These are phyloP conservation scores for Trichoderma breve DNA, from an alignment of 2,329 filamentous ascomycete species.

Conservation along the genomic window DNA sequence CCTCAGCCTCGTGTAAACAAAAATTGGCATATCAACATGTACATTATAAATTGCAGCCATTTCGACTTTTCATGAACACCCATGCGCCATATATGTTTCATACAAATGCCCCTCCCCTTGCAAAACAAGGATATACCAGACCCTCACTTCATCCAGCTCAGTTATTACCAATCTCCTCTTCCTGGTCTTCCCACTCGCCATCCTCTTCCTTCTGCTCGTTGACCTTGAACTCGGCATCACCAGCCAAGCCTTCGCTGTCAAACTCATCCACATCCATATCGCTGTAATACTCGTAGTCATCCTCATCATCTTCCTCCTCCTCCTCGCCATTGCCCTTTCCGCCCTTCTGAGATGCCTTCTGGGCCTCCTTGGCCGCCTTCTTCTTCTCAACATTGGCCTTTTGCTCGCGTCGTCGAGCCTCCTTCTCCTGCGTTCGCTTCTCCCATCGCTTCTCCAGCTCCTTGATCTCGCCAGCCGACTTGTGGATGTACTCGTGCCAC, in stretches of 20 bases:
- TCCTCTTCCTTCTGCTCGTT: slow-evolving; percentile 53
- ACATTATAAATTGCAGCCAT: slow-evolving; percentile 1
- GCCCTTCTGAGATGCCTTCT: slow-evolving; percentile 38
- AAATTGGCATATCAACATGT: background rate
- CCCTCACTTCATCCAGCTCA: background rate
- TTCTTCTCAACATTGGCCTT: slow-evolving; percentile 90
- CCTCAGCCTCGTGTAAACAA: background rate
- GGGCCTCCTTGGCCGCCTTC: slow-evolving; percentile 48
- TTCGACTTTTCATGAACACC: background rate
- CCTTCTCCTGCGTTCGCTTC: slow-evolving; percentile 74
- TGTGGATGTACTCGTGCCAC: slow-evolving; percentile 96
- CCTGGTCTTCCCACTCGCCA: slow-evolving; percentile 31
- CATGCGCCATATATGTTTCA: slow-evolving; percentile 10
- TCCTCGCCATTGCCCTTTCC: slow-evolving; percentile 37
- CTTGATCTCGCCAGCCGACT: slow-evolving; percentile 73
- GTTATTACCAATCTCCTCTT: slow-evolving; percentile 18
- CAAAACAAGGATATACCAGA: background rate
- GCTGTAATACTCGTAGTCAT: slow-evolving; percentile 46
- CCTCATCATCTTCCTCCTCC: slow-evolving; percentile 41
- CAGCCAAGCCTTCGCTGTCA: slow-evolving; percentile 51
- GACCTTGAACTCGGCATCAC: slow-evolving; percentile 48
- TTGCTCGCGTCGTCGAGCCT: slow-evolving; percentile 75
- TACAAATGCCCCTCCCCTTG: background rate
- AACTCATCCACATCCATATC: slow-evolving; percentile 49
- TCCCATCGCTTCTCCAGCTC: slow-evolving; percentile 83